phyloP scores from a whole-genome alignment of 176 grass and related monocot species.

The Cocos nucifera region DNA sequence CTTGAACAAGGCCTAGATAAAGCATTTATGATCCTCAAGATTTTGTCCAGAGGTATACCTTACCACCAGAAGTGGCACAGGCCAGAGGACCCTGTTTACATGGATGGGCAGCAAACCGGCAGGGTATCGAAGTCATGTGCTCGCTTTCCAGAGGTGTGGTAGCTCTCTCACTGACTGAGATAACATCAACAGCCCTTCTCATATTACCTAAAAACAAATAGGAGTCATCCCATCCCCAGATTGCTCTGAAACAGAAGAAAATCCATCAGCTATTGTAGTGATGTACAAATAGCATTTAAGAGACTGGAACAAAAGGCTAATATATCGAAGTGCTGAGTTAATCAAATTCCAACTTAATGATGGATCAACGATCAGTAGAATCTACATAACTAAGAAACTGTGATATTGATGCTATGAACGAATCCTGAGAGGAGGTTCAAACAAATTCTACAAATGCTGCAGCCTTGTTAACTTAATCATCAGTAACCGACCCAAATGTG shows the following conservation, averaged over 20 bases:
- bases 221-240: conserved; percentile 55
- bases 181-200: conserved; percentile 48
- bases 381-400: too few relatives aligned
- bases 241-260: conserved; percentile 33
- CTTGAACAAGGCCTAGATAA: too few relatives aligned
- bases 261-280: background rate
- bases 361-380: too few relatives aligned
- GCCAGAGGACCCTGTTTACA: conserved; percentile 38
- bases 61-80: conserved; percentile 31
- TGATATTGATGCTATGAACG: too few relatives aligned
- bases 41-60: conserved; percentile 45
- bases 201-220: conserved; percentile 47
- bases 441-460: too few relatives aligned
- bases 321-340: too few relatives aligned
- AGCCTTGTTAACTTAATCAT: too few relatives aligned
- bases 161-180: conserved; percentile 10
- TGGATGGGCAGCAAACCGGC: conserved; percentile 36
- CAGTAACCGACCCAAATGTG: too few relatives aligned
- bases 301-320: too few relatives aligned
- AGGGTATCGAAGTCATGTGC: conserved; percentile 37
- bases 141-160: conserved; percentile 23
- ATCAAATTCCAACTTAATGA: too few relatives aligned
- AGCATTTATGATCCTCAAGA: background rate
- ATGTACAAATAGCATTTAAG: too few relatives aligned
- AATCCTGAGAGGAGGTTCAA: too few relatives aligned